phyloP scores from a whole-genome alignment of 2,329 filamentous ascomycete genomes.

The Saccharata proteae region DNA sequence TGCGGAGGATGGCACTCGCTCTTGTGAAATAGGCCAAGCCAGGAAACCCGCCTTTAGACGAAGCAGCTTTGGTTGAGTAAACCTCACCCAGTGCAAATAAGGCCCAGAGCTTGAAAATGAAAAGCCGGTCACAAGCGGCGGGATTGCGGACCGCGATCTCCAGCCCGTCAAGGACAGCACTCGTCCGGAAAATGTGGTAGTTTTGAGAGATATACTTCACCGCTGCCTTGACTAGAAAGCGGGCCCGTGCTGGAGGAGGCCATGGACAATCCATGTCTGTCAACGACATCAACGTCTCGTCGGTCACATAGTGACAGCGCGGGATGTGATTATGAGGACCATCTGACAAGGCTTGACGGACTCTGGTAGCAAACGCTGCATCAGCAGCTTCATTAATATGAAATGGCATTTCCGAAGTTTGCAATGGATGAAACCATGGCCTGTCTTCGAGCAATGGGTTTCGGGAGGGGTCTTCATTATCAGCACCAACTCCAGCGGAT shows the following conservation, averaged over 20 bases:
- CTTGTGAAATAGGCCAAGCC: slow-evolving; percentile 33
- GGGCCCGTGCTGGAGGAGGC: slow-evolving; percentile 28
- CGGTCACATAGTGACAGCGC: slow-evolving; percentile 20
- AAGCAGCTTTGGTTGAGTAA: slow-evolving; percentile 29
- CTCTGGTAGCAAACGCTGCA: slow-evolving; percentile 25
- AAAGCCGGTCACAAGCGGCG: slow-evolving; percentile 20
- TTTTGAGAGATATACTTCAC: slow-evolving; percentile 27
- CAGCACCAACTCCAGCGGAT: slow-evolving; percentile 1
- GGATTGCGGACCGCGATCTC: slow-evolving; percentile 27
- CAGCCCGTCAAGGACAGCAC: slow-evolving; percentile 24
- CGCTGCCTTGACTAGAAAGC: slow-evolving; percentile 29
- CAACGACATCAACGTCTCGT: slow-evolving; percentile 22
- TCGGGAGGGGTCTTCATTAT: slow-evolving; percentile 16
- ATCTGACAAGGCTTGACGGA: slow-evolving; percentile 20
- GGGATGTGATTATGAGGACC: slow-evolving; percentile 19
- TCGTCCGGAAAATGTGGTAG: slow-evolving; percentile 33
- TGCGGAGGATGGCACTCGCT: slow-evolving; percentile 27
- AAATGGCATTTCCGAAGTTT: slow-evolving; percentile 20
- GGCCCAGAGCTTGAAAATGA: slow-evolving; percentile 31
- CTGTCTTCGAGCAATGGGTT: slow-evolving; percentile 25
- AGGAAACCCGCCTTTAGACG: slow-evolving; percentile 26
- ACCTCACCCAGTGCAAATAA: slow-evolving; percentile 36
- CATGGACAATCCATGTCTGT: slow-evolving; percentile 23
- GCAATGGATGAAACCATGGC: slow-evolving; percentile 24
- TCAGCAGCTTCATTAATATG: slow-evolving; percentile 26